A percentile compares a stretch with the other conserved stretches of the same genome.
Conservation (phyloP, 257 asterid species). For the Anisodus tanguticus region DNA sequence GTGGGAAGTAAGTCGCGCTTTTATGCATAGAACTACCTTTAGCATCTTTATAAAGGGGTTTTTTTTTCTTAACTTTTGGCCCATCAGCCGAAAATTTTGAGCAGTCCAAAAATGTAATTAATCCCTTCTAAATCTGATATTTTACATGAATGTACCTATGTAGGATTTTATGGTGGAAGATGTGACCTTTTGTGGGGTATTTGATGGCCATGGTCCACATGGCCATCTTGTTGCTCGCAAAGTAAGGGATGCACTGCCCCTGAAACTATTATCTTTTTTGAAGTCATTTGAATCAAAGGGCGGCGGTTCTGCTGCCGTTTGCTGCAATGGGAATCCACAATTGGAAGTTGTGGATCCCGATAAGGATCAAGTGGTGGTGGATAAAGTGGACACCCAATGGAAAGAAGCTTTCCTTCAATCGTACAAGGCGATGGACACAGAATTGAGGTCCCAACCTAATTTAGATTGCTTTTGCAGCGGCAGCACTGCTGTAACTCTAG, state of each 20-base stretch:
- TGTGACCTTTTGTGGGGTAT: conserved; percentile 84
- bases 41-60: not conserved
- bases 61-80: no score
- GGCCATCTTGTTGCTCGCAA: conserved; percentile 96
- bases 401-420: conserved; percentile 91
- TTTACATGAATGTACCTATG: conserved; percentile 25
- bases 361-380: conserved; percentile 49
- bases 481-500: conserved; percentile 83
- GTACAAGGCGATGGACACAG: conserved; percentile 91
- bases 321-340: conserved; percentile 62
- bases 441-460: conserved; percentile 83
- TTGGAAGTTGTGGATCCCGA: conserved; percentile 71
- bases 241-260: conserved; percentile 84
- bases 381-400: conserved; percentile 60
- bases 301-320: conserved; percentile 55
- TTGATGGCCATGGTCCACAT: conserved; percentile 97
- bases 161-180: conserved; percentile 92
- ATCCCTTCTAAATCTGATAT: not conserved
- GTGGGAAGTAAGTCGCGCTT: conserved; percentile 79
- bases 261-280: conserved; percentile 63
- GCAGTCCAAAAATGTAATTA: no score
- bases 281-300: conserved; percentile 62
- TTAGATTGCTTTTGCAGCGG: conserved; percentile 98
- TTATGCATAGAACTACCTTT: not conserved
- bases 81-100: no score